Evolutionary conservation across 78 protist genomes (phyloP).

Genomic region (Dictyostelium intermedium): DNA sequence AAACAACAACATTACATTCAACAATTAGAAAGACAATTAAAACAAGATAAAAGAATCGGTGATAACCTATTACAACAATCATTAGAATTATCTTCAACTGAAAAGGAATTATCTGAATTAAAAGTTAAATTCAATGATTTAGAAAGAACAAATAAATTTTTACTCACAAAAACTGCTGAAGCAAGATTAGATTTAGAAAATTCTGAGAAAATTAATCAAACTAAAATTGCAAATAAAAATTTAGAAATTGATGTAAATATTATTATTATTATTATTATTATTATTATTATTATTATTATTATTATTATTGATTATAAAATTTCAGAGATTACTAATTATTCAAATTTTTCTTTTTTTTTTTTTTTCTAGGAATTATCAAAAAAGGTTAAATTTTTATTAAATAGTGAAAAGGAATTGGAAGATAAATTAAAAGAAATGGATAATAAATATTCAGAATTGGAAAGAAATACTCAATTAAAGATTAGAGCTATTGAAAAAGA

Average conservation of each 20-base stretch:
- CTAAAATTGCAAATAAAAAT: conserved; percentile 12
- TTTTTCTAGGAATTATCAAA: neutral
- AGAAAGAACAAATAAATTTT: neutral
- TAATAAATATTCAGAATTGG: neutral
- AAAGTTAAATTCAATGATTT: conserved; percentile 15
- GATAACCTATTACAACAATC: neutral
- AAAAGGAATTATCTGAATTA: neutral
- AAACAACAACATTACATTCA: neutral
- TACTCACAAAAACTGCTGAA: conserved; percentile 1
- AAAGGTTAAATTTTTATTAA: neutral
- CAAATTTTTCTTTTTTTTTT: neutral
- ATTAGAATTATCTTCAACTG: neutral
- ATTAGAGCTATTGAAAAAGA: conserved; percentile 59
- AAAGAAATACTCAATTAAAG: conserved; percentile 43
- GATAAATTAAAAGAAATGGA: conserved; percentile 10
- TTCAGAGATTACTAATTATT: too few relatives aligned
- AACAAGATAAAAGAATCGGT: neutral
- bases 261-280: neutral
- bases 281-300: too few relatives aligned
- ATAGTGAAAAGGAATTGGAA: neutral
- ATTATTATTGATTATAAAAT: too few relatives aligned
- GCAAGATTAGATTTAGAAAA: conserved; percentile 17
- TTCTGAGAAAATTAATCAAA: neutral
- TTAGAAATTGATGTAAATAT: conserved; percentile 46
- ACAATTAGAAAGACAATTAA: neutral